Base-by-base conservation (phyloP, 148 eudicot genomes). In the Mesembryanthemum crystallinum region DNA sequence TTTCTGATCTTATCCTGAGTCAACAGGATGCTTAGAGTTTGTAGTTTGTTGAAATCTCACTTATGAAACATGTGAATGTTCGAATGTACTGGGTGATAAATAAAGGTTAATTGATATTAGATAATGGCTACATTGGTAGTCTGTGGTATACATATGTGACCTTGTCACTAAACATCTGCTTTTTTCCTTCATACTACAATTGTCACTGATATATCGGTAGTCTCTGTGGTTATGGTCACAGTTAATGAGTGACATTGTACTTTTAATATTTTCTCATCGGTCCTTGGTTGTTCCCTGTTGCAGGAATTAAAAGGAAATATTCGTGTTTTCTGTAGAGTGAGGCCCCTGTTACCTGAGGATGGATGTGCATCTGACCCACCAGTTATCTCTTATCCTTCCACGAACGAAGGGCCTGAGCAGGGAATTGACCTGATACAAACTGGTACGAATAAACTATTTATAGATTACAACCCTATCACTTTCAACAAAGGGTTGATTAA, bases 251-350 rank as follows among this genome's bases (percentile, higher is more conserved):
- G 29, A 64, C 6, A 64, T 39, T 27, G 2, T 28, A 58, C 7
- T 47, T 23, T 52, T 18, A 35, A 35, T 37, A 5, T 37, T 65
- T 25, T 37, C 4, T 65, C 3, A 3, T 9, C 5, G 32, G 5
- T 23, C n/a, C 12, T 61, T 21, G 27, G 27, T 7, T 30, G 5
- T 32, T 73, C 66, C 63, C 20, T 79, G 67, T 23, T 87, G 76
- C 86, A 91, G 93, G 96, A 91, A 79, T 65, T 91, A 54, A 91
- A 91, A 80, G 96, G 96, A 12, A 91, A 91, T 72, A 91, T 91
- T 39, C 89, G 96, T n/a, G 96, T 91, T 11, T 91, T 91, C 73
- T 91, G 93, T 32, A 82, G 96, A 84, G 96, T 88, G 27, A 85
- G 96, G 42, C 96, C 96, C 32, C 28, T 89, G 74, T 79, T 89